A percentile compares a stretch with the other conserved stretches of the same genome.
Conservation (phyloP, 179 eudicot genomes). For the Corrigiola litoralis region DNA sequence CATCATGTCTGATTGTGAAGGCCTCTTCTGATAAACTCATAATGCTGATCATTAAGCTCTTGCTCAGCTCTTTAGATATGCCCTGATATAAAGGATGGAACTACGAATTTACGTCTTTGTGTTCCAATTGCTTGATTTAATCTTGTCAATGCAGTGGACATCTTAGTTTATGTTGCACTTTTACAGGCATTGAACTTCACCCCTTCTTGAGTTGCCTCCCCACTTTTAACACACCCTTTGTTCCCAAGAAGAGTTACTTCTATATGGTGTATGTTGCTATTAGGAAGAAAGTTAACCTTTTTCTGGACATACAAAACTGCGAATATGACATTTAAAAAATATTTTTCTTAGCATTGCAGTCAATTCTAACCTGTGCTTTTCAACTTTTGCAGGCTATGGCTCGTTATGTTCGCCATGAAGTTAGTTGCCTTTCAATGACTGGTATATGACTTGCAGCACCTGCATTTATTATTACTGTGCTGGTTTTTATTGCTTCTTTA, state of each 20-base stretch:
- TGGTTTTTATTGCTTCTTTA: background rate
- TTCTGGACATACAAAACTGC: background rate
- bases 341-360: background rate
- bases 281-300: background rate
- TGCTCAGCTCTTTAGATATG: too few species aligned
- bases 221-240: background rate
- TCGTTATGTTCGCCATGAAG: constrained; percentile 77
- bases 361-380: constrained; percentile 1
- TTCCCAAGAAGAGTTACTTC: background rate
- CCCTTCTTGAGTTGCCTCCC: background rate
- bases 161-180: too few species aligned
- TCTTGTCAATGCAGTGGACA: background rate
- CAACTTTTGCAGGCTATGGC: constrained; percentile 50
- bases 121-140: background rate
- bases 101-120: background rate
- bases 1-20: too few species aligned
- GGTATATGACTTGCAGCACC: constrained; percentile 34
- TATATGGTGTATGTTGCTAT: background rate
- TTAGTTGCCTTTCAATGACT: constrained; percentile 63
- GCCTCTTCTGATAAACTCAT: too few species aligned
- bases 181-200: background rate
- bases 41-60: too few species aligned
- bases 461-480: background rate
- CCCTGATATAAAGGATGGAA: background rate
- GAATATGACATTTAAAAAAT: background rate